Evolutionary conservation across 1,139 yeast species (phyloP), one percentile per base, ranked within the genome.

Genomic region (Ogataea hybrid): DNA sequence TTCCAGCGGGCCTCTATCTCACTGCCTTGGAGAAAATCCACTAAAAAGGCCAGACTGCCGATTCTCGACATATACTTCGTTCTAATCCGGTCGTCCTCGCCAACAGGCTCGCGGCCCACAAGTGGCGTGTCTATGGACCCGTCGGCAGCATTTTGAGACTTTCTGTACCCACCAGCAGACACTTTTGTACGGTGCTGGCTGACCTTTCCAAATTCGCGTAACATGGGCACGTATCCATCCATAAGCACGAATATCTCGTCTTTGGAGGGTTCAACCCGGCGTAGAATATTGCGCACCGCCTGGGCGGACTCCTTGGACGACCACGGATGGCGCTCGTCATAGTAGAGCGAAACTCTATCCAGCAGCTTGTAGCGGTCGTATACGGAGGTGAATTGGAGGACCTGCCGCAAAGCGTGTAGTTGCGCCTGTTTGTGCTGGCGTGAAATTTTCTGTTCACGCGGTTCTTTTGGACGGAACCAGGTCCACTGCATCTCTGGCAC

Each of bases 1-100:
- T 52, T 43, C 62, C 63, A 59, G 15, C 52, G 41, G n/a, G 17
- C 11, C 17, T 53, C 58, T 6, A 57, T 25, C 3, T 39, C 37
- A 6, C 37, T 17, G 1, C 40, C 22, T 12, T 32, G 14, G 25
- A 50, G 23, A 4, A 46, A n/a, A 2, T 37, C 35, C 5, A 52
- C 37, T 3, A 57, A 15, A 6, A 38, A 39, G 9, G 48, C 38
- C 18, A 57, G 20, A 14, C 45, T 45, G 5, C 51, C 52, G 2
- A 57, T 14, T 8, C 27, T 39, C 9, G 49, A 39, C 14, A 54
- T 35, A 35, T 52, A 37, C 6, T 39, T 14, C 2, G 18, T n/a
- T 18, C 47, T 53, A 40, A 59, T 58, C n/a, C 15, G n/a, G n/a
- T 53, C 58, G 21, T 42, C 27, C 12, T 42, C 33, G 35, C 48